These are phyloP conservation scores for Setomelanomma holmii DNA, from an alignment of 2,329 filamentous ascomycete species.

Conservation along the genomic window DNA sequence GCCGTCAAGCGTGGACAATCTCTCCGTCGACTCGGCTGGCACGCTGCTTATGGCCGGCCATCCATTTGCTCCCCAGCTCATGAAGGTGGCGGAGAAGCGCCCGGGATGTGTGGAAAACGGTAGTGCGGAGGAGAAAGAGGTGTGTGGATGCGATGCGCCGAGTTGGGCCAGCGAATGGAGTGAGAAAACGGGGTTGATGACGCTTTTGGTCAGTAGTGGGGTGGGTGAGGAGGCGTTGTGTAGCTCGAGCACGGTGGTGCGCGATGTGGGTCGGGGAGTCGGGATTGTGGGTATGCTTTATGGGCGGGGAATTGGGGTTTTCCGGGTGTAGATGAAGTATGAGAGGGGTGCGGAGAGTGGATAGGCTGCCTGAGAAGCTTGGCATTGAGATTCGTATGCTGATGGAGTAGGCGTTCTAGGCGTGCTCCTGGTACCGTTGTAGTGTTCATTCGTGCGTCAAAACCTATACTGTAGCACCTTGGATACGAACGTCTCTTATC, in stretches of 20 bases:
- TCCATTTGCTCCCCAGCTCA: slow-evolving; percentile 44
- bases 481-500: too few species aligned
- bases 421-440: too few species aligned
- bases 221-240: slow-evolving; percentile 43
- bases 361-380: too few species aligned
- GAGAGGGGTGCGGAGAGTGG: not conserved
- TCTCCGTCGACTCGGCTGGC: slow-evolving; percentile 47
- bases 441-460: too few species aligned
- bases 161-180: slow-evolving; percentile 53
- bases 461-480: too few species aligned
- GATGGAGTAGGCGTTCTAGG: too few species aligned
- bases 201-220: slow-evolving; percentile 39
- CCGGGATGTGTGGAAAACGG: slow-evolving; percentile 23
- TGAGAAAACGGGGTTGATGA: slow-evolving; percentile 38
- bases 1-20: slow-evolving; percentile 49
- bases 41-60: slow-evolving; percentile 53
- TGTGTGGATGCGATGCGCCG: slow-evolving; percentile 35
- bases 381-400: too few species aligned
- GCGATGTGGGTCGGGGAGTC: slow-evolving; percentile 46
- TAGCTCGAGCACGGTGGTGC: slow-evolving; percentile 43
- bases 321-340: slow-evolving; percentile 27
- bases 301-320: slow-evolving; percentile 49
- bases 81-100: slow-evolving; percentile 27
- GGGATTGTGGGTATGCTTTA: slow-evolving; percentile 51
- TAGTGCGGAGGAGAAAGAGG: slow-evolving; percentile 23